phyloP scores from a whole-genome alignment of 495 filamentous ascomycete genomes.

The Podospora tetraspora region DNA sequence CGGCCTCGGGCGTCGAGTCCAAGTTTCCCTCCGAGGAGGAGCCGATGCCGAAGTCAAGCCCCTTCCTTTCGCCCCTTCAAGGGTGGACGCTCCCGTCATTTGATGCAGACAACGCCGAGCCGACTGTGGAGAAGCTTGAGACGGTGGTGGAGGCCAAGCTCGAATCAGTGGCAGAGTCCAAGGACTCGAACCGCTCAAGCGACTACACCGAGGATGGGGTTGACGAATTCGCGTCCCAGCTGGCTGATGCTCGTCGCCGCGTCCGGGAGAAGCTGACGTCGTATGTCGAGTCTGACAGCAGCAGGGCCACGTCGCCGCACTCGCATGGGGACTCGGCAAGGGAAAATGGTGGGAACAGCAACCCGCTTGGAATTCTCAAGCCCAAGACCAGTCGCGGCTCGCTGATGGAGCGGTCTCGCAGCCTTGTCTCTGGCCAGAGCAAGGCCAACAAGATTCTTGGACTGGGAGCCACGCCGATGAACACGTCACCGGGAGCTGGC shows the following conservation, averaged over 20 bases:
- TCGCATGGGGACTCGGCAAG: conserved; percentile 34
- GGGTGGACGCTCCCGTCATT: conserved; percentile 38
- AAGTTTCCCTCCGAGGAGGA: conserved; percentile 34
- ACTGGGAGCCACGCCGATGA: conserved; percentile 48
- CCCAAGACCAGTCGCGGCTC: conserved; percentile 61
- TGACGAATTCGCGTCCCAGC: conserved; percentile 74
- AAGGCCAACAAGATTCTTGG: conserved; percentile 73
- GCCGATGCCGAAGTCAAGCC: conserved; percentile 39
- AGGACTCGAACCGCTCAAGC: conserved; percentile 28
- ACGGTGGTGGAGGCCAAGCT: conserved; percentile 15
- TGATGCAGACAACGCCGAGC: conserved; percentile 26
- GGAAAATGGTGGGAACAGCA: conserved; percentile 46
- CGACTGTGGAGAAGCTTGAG: conserved; percentile 10
- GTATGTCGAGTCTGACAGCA: conserved; percentile 59
- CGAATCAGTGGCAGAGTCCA: conserved; percentile 29
- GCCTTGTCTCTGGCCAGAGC: conserved; percentile 36
- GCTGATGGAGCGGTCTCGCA: conserved; percentile 43
- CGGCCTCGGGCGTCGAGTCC: conserved; percentile 31
- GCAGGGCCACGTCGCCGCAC: conserved; percentile 50
- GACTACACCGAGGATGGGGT: conserved; percentile 47
- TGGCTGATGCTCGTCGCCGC: conserved; percentile 68
- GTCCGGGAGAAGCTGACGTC: conserved; percentile 77
- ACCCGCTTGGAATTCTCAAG: conserved; percentile 63
- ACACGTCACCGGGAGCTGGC: conserved; percentile 46
- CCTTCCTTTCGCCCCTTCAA: conserved; percentile 49